Evolutionary conservation across 164 flowering plant genomes (phyloP), one percentile per base, ranked within the genome.

Genomic region (Aristolochia contorta): DNA sequence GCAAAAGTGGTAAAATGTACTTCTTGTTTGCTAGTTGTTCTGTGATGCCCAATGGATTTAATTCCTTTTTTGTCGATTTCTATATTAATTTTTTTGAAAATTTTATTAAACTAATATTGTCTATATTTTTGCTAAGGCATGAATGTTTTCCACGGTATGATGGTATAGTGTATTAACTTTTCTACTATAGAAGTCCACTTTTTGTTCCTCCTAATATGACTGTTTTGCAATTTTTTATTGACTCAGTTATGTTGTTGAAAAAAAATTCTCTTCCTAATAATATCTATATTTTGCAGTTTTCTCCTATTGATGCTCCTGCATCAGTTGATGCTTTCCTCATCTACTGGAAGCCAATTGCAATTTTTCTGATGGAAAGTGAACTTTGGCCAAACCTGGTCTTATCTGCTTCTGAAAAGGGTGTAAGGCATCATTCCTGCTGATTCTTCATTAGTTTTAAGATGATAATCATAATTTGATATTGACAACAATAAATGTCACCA

Each of bases 301-400:
- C 94, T 18, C 98, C 98, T 20, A 41, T 90, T 65, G 98, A 93
- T 68, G 75, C 79, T 50, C 94, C 98, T 56, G 27, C 67, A 32
- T 77, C 83, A 2, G 66, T 90, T 68, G 82, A 86, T 70, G 64
- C 86, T 62, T 93, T 93, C 72, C 85, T 93, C 62, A 62, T 68
- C 2, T 73, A 82, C 59, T 93, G 98, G 98, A 86, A 82, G 58
- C 98, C 98, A n/a, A 72, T 56, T 76, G 97, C 84, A 3, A 72
- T 88, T 19, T 37, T 93, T 33, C 68, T 93, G 20, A 72, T 93
- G 70, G 98, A 93, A 76, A 82, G 81, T 74, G 98, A 93, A 72
- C 76, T 93, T 24, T 93, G 98, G 98, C 98, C 98, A 64, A 93
- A 93, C 74, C 89, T 93, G 65, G 71, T 93, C 54, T 66, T 93